Evolutionary conservation across 257 asterid species (phyloP).

Genomic region (Linaria vulgaris): DNA sequence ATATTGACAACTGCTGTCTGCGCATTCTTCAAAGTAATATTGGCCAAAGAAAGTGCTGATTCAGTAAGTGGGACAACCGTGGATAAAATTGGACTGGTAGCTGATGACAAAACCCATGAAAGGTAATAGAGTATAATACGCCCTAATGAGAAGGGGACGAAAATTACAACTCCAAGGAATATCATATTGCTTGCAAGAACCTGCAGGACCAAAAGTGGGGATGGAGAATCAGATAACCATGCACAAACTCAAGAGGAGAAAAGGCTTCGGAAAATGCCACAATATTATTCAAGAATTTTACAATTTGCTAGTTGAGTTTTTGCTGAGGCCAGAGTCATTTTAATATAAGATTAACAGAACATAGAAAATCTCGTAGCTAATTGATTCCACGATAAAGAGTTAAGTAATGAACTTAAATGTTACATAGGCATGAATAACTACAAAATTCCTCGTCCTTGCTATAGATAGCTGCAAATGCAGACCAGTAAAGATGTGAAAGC

Average conservation of each 20-base stretch:
- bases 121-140: conserved; percentile 64
- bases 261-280: background rate
- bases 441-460: background rate
- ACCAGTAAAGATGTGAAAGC: conserved; percentile 12
- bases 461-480: background rate
- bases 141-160: conserved; percentile 86
- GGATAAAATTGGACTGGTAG: conserved; percentile 74
- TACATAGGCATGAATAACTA: background rate
- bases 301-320: background rate
- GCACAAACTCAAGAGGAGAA: background rate
- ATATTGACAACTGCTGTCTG: conserved; percentile 74
- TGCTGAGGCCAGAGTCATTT: background rate
- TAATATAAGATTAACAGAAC: background rate
- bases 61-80: conserved; percentile 83
- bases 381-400: background rate
- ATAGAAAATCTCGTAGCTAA: conserved; percentile 12
- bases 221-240: conserved; percentile 3
- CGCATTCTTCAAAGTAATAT: conserved; percentile 69
- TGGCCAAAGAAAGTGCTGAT: conserved; percentile 84
- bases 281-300: background rate
- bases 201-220: conserved; percentile 43
- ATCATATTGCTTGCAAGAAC: conserved; percentile 99
- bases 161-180: conserved; percentile 87
- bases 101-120: conserved; percentile 79
- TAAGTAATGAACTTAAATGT: background rate